Conservation (phyloP, 306 rosid genomes). For the Cicer arietinum region DNA sequence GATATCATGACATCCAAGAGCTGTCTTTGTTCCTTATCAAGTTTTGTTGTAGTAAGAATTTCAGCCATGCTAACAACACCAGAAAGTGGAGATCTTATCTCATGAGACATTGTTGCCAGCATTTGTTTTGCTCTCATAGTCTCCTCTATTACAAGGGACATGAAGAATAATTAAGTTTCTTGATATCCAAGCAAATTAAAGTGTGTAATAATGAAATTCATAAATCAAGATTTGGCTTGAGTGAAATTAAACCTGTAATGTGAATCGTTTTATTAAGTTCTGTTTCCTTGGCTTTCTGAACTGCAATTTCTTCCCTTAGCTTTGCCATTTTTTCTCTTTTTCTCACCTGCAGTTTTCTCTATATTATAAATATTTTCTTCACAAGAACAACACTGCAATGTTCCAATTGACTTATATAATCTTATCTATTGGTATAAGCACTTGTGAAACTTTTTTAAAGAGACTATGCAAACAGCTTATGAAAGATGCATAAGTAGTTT, state of each 20-base stretch:
- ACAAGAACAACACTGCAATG: constrained; percentile 28
- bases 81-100: constrained; percentile 94
- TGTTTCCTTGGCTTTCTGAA: constrained; percentile 93
- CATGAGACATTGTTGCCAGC: constrained; percentile 99
- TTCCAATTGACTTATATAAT: too few relatives aligned
- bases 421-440: too few relatives aligned
- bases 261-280: constrained; percentile 97
- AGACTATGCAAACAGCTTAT: too few relatives aligned
- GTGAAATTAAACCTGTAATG: constrained; percentile 71
- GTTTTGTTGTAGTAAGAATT: constrained; percentile 86
- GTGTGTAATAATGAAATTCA: constrained; percentile 6
- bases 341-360: constrained; percentile 64
- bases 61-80: constrained; percentile 99
- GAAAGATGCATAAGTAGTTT: too few relatives aligned
- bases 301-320: constrained; percentile 90
- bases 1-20: constrained; percentile 92
- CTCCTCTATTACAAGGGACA: constrained; percentile 64
- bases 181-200: constrained; percentile 21
- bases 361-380: constrained; percentile 19
- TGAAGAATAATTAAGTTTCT: constrained; percentile 35
- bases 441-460: too few relatives aligned
- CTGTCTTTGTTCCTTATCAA: constrained; percentile 83
- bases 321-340: constrained; percentile 95
- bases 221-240: constrained; percentile 33
- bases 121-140: constrained; percentile 99